Evolutionary conservation across 2,329 filamentous ascomycete species (phyloP).

Genomic region (Mycocentrospora acerina): DNA sequence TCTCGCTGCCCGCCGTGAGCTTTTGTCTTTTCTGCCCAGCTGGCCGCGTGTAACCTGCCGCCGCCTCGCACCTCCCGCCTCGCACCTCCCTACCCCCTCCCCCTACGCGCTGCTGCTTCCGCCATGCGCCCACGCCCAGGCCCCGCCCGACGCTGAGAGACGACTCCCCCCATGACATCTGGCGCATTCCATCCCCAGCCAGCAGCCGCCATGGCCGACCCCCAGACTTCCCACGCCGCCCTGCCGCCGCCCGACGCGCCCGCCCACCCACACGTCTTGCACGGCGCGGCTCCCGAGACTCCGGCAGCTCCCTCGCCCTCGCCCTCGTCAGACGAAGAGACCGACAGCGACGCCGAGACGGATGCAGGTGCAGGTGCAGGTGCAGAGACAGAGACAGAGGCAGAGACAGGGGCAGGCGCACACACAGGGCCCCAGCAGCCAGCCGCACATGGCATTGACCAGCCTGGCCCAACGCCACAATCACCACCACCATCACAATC

Average conservation of each 20-base stretch:
- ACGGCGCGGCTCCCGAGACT: too few species aligned
- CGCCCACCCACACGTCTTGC: too few species aligned
- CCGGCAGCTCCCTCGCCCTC: slow-evolving; percentile 1
- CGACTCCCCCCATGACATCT: slow-evolving; percentile 16
- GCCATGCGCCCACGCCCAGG: slow-evolving; percentile 24
- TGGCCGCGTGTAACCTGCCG: too few species aligned
- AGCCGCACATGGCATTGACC: slow-evolving; percentile 15
- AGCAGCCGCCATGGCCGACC: slow-evolving; percentile 38
- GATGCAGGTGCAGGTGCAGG: slow-evolving; percentile 10
- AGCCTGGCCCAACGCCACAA: slow-evolving; percentile 14
- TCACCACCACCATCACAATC: slow-evolving; percentile 9
- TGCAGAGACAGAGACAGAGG: slow-evolving; percentile 11
- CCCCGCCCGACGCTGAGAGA: slow-evolving; percentile 22
- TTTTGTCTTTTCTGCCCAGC: too few species aligned
- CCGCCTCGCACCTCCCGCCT: neutral
- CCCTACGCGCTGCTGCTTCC: slow-evolving; percentile 13
- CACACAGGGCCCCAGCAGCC: slow-evolving; percentile 22
- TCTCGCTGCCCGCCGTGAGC: neutral
- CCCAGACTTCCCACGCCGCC: slow-evolving; percentile 18
- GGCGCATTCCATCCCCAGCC: slow-evolving; percentile 12
- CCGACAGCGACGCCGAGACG: neutral
- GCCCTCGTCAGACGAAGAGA: slow-evolving; percentile 2
- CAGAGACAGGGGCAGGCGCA: slow-evolving; percentile 16
- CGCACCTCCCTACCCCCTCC: slow-evolving; percentile 8
- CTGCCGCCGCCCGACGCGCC: too few species aligned